These are phyloP conservation scores for Xylariaceae sp. DNA, from an alignment of 2,329 filamentous ascomycete species.

Conservation along the genomic window DNA sequence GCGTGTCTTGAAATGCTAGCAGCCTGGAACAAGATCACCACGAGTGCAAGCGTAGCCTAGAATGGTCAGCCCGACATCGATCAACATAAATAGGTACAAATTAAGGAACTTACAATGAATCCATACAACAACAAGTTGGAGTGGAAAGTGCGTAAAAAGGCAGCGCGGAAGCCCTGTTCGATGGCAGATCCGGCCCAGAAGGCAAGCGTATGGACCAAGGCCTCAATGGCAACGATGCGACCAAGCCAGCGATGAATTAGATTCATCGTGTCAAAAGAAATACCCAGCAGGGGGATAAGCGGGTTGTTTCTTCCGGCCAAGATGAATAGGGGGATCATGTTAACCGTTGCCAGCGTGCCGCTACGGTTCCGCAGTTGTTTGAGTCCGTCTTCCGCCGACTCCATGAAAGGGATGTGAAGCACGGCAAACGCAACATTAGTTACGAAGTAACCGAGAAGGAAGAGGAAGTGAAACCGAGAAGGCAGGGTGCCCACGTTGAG, in stretches of 20 bases:
- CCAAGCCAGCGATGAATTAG: conserved; percentile 76
- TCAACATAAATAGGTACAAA: neutral
- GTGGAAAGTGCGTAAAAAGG: conserved; percentile 34
- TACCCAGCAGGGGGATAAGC: conserved; percentile 63
- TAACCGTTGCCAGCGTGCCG: conserved; percentile 64
- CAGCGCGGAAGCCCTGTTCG: conserved; percentile 44
- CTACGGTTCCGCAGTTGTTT: conserved; percentile 60
- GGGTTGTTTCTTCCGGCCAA: conserved; percentile 74
- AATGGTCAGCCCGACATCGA: conserved; percentile 11
- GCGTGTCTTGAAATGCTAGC: conserved; percentile 68
- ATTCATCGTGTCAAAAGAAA: conserved; percentile 81
- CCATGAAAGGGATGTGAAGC: conserved; percentile 56
- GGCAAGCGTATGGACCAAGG: conserved; percentile 59
- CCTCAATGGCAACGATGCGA: conserved; percentile 66
- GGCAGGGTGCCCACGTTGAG: conserved; percentile 72
- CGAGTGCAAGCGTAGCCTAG: conserved; percentile 54
- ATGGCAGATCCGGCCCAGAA: conserved; percentile 45
- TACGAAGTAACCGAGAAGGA: conserved; percentile 62
- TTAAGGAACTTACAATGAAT: conserved; percentile 50
- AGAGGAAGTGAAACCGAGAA: conserved; percentile 67
- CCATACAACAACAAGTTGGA: conserved; percentile 54
- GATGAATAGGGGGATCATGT: conserved; percentile 72
- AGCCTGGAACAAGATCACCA: conserved; percentile 62
- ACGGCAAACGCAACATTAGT: conserved; percentile 76
- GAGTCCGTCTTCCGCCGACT: conserved; percentile 40